phyloP scores from a whole-genome alignment of 805 yeast genomes.

The Blastobotrys chiropterorum region DNA sequence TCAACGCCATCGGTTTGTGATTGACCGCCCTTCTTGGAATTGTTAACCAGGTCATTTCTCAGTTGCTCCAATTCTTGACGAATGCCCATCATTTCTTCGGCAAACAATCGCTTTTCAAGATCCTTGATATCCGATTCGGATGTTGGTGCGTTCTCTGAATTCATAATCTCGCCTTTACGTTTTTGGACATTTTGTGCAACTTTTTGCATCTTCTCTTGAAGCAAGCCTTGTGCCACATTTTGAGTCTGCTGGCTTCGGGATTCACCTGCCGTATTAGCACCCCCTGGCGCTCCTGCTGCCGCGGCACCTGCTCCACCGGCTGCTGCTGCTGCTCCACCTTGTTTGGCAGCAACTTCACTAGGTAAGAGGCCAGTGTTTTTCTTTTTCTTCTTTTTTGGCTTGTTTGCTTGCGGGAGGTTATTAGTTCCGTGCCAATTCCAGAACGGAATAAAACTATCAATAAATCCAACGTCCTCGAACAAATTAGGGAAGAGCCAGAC shows the following conservation, averaged over 20 bases:
- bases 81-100: slow-evolving; percentile 20
- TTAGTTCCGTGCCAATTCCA: slow-evolving; percentile 66
- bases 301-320: slow-evolving; percentile 7
- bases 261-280: not conserved
- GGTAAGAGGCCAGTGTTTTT: slow-evolving; percentile 8
- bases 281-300: not conserved
- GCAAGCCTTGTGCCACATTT: not conserved
- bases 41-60: not conserved
- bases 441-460: slow-evolving; percentile 87
- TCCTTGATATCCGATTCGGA: slow-evolving; percentile 13
- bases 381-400: slow-evolving; percentile 20
- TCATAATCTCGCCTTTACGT: slow-evolving; percentile 15
- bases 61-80: slow-evolving; percentile 15
- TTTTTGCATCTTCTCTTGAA: slow-evolving; percentile 6
- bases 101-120: slow-evolving; percentile 16
- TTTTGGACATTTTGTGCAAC: slow-evolving; percentile 11
- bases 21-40: not conserved
- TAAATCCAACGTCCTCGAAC: slow-evolving; percentile 89
- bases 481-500: slow-evolving; percentile 95
- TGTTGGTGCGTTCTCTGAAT: slow-evolving; percentile 13
- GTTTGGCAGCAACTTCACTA: not conserved
- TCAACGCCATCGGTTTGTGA: not conserved
- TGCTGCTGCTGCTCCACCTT: slow-evolving; percentile 1
- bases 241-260: slow-evolving; percentile 2
- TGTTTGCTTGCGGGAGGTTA: slow-evolving; percentile 11